Conservation (phyloP, 208 protist species). For the Trypanosoma mega region DNA sequence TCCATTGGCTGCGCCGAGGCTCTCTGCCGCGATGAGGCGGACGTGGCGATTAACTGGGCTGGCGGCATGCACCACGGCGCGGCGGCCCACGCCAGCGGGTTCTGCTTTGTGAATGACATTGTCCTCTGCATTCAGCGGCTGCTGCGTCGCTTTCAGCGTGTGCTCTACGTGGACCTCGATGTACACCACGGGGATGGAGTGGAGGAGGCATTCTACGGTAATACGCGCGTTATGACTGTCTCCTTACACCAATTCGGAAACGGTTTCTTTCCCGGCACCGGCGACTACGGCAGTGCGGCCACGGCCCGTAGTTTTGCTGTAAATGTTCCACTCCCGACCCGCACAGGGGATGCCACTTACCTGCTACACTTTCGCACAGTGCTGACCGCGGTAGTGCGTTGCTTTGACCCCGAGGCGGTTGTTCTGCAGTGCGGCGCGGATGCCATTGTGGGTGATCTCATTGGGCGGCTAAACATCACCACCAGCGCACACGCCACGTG, state of each 20-base stretch:
- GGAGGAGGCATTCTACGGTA: constrained; percentile 98
- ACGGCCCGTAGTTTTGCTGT: constrained; percentile 63
- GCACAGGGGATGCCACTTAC: constrained; percentile 95
- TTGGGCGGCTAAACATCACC: constrained; percentile 97
- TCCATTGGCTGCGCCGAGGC: constrained; percentile 95
- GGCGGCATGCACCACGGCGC: constrained; percentile 98
- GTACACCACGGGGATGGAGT: constrained; percentile 99
- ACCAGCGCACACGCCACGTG: constrained; percentile 92
- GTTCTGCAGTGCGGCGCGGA: constrained; percentile 99
- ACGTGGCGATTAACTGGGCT: constrained; percentile 99
- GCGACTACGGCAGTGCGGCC: constrained; percentile 41
- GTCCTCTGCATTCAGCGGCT: constrained; percentile 99
- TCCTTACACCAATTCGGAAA: constrained; percentile 99
- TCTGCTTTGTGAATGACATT: constrained; percentile 99
- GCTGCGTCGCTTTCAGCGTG: constrained; percentile 94
- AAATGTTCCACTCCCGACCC: constrained; percentile 96
- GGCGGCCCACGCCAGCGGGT: constrained; percentile 94
- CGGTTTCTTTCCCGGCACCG: constrained; percentile 98
- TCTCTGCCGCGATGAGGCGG: constrained; percentile 86
- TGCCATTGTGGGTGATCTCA: constrained; percentile 95
- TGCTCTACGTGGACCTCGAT: constrained; percentile 99
- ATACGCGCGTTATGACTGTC: constrained; percentile 99
- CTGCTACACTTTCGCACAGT: constrained; percentile 94
- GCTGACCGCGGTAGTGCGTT: constrained; percentile 92
- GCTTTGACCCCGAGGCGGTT: constrained; percentile 96